Percentiles rank a stretch among this genome's conserved stretches.
Evolutionary conservation across 345 rosid genomes (phyloP).

Genomic region (Lagerstroemia speciosa): DNA sequence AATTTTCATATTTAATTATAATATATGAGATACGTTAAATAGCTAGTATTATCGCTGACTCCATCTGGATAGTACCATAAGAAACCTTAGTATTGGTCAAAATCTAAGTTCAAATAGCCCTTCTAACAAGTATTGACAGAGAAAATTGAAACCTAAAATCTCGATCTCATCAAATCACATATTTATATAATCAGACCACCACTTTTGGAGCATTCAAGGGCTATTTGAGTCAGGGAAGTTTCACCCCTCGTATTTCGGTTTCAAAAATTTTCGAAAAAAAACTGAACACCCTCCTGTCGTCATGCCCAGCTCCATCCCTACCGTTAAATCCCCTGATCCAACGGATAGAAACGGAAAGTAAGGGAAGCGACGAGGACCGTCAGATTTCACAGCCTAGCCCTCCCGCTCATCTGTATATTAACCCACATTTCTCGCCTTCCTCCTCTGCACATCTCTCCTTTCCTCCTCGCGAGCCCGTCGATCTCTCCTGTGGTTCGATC

Average conservation of each 20-base stretch:
- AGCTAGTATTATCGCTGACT: no score
- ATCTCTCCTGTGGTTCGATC: no score
- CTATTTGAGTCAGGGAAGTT: slow-evolving; percentile 7
- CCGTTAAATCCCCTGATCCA: slow-evolving; percentile 17
- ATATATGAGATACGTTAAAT: no score
- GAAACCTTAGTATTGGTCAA: no score
- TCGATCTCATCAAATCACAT: no score
- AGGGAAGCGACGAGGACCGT: slow-evolving; percentile 29
- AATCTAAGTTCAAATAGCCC: no score
- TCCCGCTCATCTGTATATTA: background rate
- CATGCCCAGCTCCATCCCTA: slow-evolving; percentile 3
- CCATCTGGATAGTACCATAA: no score
- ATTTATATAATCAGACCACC: no score
- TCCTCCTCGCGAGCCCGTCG: slow-evolving; percentile 1
- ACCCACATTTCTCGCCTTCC: background rate
- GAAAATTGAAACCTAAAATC: no score
- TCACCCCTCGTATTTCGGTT: background rate
- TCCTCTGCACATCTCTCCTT: background rate
- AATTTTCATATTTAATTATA: no score
- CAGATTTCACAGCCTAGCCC: slow-evolving; percentile 18
- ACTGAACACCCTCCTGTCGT: background rate
- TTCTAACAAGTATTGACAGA: no score
- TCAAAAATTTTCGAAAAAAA: slow-evolving; percentile 15
- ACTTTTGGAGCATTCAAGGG: background rate
- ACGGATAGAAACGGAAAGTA: slow-evolving; percentile 7